Evolutionary conservation across 1,139 yeast genomes (phyloP).

Genomic region (Pichia sp.): DNA sequence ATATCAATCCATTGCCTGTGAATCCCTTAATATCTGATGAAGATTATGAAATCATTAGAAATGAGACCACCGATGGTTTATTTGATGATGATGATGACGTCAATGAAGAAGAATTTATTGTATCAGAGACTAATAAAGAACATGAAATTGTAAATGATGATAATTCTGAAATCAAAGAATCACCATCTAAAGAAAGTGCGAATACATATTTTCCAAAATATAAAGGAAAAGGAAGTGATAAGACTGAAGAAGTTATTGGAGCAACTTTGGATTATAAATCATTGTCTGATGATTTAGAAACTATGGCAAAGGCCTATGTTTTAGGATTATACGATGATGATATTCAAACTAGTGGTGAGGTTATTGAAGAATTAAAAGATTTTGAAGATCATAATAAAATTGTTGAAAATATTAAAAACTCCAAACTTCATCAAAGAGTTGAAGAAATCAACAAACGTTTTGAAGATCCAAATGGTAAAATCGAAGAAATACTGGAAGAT

Average conservation of each 20-base stretch:
- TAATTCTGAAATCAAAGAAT: background rate
- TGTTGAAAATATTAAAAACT: conserved; percentile 33
- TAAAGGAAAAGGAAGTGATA: background rate
- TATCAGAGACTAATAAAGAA: conserved; percentile 1
- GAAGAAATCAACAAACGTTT: conserved; percentile 50
- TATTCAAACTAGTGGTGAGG: conserved; percentile 49
- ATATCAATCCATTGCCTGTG: conserved; percentile 17
- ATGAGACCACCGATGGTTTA: conserved; percentile 17
- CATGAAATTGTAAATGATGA: conserved; percentile 10
- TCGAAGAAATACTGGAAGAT: conserved; percentile 33
- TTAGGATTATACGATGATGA: conserved; percentile 58
- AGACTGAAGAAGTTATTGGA: conserved; percentile 20
- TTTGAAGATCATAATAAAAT: conserved; percentile 47
- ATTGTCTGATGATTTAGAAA: conserved; percentile 42
- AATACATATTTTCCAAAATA: conserved; percentile 12
- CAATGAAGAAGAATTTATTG: conserved; percentile 8
- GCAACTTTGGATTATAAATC: conserved; percentile 37
- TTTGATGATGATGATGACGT: conserved; percentile 20
- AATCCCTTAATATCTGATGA: conserved; percentile 17
- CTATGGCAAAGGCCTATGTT: conserved; percentile 58
- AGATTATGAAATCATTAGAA: conserved; percentile 21
- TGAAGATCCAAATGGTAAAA: conserved; percentile 41
- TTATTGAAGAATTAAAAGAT: conserved; percentile 50
- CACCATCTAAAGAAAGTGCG: too few relatives aligned
- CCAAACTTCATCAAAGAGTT: conserved; percentile 27